A percentile compares a stretch with the other conserved stretches of the same genome.
Conservation (phyloP, 768 basidiomycete genomes). For the Leucocoprinus sp. region DNA sequence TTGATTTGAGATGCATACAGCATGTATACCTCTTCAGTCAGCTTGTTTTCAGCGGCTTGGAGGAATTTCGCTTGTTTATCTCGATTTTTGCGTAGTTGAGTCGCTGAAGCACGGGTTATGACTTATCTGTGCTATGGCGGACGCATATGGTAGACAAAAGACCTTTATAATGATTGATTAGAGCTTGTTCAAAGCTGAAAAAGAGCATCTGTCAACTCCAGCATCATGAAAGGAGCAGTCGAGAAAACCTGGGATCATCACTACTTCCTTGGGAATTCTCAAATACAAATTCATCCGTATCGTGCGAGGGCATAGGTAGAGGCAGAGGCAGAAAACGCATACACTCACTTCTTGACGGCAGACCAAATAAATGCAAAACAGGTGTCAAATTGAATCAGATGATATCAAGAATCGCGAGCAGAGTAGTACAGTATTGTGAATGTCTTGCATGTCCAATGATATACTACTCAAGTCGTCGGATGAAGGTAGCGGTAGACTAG, state of each 20-base stretch:
- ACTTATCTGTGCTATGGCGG: neutral
- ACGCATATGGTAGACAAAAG: neutral
- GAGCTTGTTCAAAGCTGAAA: constrained; percentile 2
- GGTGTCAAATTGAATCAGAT: neutral
- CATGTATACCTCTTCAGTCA: constrained; percentile 5
- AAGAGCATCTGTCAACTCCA: neutral
- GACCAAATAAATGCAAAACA: constrained; percentile 7
- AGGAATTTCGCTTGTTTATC: constrained; percentile 3
- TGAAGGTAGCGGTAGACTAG: constrained; percentile 19
- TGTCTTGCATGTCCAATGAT: constrained; percentile 15
- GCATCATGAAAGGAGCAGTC: neutral
- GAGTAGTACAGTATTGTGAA: constrained; percentile 18
- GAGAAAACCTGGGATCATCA: constrained; percentile 4
- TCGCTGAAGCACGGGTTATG: neutral
- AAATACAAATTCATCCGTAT: constrained; percentile 5
- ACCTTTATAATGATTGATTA: constrained; percentile 8
- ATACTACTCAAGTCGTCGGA: constrained; percentile 13
- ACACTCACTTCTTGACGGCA: neutral
- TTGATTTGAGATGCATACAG: neutral
- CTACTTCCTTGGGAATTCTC: constrained; percentile 4
- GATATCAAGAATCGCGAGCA: constrained; percentile 23
- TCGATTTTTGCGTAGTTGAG: constrained; percentile 3
- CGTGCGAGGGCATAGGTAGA: neutral
- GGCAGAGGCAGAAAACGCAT: neutral
- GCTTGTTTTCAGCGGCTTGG: constrained; percentile 1